Conservation (phyloP, 2,329 filamentous ascomycete species). For the Clonostachys rosea region DNA sequence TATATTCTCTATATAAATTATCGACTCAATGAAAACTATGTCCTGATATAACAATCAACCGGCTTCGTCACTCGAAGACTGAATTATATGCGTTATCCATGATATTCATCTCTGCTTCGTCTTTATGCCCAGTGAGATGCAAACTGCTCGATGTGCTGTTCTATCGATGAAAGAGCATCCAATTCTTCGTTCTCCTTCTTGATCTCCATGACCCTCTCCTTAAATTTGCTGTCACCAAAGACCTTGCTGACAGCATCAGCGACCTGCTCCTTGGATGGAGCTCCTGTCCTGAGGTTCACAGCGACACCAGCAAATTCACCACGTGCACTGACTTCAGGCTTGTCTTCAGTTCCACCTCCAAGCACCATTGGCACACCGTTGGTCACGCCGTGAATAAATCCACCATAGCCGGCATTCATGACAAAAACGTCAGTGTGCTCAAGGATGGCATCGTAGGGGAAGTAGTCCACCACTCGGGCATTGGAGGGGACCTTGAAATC, state of each 20-base stretch:
- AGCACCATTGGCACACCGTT: slow-evolving; percentile 42
- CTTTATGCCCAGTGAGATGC: too few relatives aligned
- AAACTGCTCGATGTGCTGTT: not conserved
- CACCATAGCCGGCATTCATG: slow-evolving; percentile 43
- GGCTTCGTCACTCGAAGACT: too few relatives aligned
- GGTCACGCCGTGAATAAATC: slow-evolving; percentile 35
- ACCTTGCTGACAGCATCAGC: slow-evolving; percentile 20
- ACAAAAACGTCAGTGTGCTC: slow-evolving; percentile 38
- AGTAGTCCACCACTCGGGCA: slow-evolving; percentile 35
- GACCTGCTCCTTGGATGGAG: slow-evolving; percentile 18
- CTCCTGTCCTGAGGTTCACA: slow-evolving; percentile 32
- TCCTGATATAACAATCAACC: too few relatives aligned
- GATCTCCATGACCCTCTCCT: slow-evolving; percentile 19
- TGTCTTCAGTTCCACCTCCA: slow-evolving; percentile 33
- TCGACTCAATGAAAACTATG: too few relatives aligned
- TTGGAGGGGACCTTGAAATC: slow-evolving; percentile 29
- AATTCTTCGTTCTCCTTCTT: slow-evolving; percentile 23
- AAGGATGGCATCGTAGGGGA: slow-evolving; percentile 41
- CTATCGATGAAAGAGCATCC: slow-evolving; percentile 2
- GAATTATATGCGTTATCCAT: too few relatives aligned
- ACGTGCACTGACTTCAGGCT: slow-evolving; percentile 31
- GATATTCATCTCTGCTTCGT: too few relatives aligned
- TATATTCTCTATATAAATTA: too few relatives aligned
- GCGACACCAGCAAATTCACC: slow-evolving; percentile 37
- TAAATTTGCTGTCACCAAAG: slow-evolving; percentile 18